phyloP scores from a whole-genome alignment of 106 monocot genomes.

The Apostasia shenzhenica region DNA sequence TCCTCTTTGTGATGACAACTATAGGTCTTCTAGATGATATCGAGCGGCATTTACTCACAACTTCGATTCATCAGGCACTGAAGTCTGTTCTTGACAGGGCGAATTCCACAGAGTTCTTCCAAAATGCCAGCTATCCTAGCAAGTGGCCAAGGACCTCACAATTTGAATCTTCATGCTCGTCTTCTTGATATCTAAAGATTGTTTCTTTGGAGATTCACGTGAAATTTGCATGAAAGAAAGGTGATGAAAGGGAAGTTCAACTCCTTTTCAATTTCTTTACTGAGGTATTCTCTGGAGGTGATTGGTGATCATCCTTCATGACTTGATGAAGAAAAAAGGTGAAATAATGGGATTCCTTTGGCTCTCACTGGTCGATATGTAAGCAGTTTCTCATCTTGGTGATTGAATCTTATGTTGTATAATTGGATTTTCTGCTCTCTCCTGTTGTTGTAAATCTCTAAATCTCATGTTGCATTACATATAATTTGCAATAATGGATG shows the following conservation, averaged over 20 bases:
- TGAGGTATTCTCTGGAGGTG: too few species aligned
- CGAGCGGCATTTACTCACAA: slow-evolving; percentile 24
- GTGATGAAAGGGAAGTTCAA: not conserved
- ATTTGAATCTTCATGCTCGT: slow-evolving; percentile 55
- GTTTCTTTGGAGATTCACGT: not conserved
- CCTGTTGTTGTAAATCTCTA: too few species aligned
- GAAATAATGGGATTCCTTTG: too few species aligned
- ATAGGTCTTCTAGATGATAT: slow-evolving; percentile 16
- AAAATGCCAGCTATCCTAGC: slow-evolving; percentile 21
- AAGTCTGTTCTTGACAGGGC: slow-evolving; percentile 46
- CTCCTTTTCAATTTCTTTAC: not conserved
- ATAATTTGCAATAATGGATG: too few species aligned
- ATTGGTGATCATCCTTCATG: too few species aligned
- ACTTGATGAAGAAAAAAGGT: too few species aligned
- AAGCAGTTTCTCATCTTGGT: too few species aligned
- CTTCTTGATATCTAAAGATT: slow-evolving; percentile 30
- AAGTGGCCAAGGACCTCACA: slow-evolving; percentile 47
- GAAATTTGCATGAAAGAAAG: not conserved
- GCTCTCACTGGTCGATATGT: too few species aligned
- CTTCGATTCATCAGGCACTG: slow-evolving; percentile 50
- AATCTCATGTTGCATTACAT: too few species aligned
- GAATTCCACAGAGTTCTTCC: slow-evolving; percentile 41
- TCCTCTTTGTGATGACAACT: slow-evolving; percentile 28
- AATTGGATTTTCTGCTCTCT: too few species aligned
- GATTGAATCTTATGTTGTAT: too few species aligned